A percentile compares a stretch with the other conserved stretches of the same genome.
Conservation (phyloP, 805 yeast genomes). For the Myxozyma neglecta region DNA sequence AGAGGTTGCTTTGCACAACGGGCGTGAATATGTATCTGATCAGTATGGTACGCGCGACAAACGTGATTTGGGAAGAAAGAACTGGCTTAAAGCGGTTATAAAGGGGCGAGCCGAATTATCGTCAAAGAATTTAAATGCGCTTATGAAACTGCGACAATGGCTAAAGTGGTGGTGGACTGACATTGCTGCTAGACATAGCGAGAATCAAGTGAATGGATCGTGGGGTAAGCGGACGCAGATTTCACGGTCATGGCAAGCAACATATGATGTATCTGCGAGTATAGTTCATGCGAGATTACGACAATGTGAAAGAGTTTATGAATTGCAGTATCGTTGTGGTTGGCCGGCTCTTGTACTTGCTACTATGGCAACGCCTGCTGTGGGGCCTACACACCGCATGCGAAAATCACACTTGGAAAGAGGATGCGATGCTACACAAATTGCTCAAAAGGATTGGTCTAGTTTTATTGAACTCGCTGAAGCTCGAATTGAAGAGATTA, state of each 20-base stretch:
- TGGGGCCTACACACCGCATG: constrained; percentile 31
- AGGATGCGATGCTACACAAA: constrained; percentile 34
- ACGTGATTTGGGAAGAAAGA: constrained; percentile 20
- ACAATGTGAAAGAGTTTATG: constrained; percentile 32
- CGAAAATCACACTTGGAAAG: constrained; percentile 34
- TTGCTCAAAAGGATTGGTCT: constrained; percentile 31
- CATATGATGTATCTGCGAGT: constrained; percentile 29
- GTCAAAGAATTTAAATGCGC: constrained; percentile 18
- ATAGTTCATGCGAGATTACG: constrained; percentile 33
- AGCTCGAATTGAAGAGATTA: constrained; percentile 21
- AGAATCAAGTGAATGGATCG: constrained; percentile 24
- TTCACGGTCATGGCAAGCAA: constrained; percentile 28
- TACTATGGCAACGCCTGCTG: constrained; percentile 32
- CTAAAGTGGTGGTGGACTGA: constrained; percentile 35
- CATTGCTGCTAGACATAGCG: constrained; percentile 29
- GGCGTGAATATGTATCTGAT: constrained; percentile 20
- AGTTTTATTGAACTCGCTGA: constrained; percentile 26
- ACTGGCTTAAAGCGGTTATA: constrained; percentile 29
- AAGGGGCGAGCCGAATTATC: constrained; percentile 33
- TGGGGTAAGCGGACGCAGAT: constrained; percentile 31
- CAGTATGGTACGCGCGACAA: constrained; percentile 10
- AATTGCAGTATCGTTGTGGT: constrained; percentile 32
- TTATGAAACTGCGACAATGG: constrained; percentile 32
- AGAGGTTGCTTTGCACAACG: constrained; percentile 25
- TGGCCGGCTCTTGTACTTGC: constrained; percentile 35